These are phyloP conservation scores for Erythrobasidium hasegawianum DNA, from an alignment of 1,284 basidiomycete genomes.

Conservation along the genomic window DNA sequence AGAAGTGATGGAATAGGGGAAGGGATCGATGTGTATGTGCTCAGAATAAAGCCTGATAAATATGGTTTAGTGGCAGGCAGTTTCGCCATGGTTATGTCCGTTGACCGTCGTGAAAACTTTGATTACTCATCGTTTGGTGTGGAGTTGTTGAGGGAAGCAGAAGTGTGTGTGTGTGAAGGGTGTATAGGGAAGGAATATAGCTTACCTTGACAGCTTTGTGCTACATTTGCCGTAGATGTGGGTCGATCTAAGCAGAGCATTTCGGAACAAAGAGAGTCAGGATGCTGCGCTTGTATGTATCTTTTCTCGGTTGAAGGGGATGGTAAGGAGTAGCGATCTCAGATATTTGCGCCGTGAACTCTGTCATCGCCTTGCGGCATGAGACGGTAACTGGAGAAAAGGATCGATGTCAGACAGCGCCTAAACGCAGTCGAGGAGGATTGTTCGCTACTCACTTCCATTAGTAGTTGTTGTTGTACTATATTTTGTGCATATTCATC, in stretches of 20 bases:
- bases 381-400: slow-evolving; percentile 34
- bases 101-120: slow-evolving; percentile 35
- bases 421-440: too few relatives aligned
- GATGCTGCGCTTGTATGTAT: neutral
- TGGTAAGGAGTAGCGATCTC: slow-evolving; percentile 9
- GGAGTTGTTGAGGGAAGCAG: neutral
- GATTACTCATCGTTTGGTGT: slow-evolving; percentile 28
- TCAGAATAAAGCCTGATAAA: slow-evolving; percentile 34
- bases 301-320: neutral
- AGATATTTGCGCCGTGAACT: slow-evolving; percentile 34
- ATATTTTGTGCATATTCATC: slow-evolving; percentile 36
- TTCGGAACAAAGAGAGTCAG: slow-evolving; percentile 7
- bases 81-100: slow-evolving; percentile 34
- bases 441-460: slow-evolving; percentile 31
- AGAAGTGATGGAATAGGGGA: too few relatives aligned
- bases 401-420: neutral
- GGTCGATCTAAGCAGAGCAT: neutral
- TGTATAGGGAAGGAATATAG: neutral
- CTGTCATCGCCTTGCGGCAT: slow-evolving; percentile 31
- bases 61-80: slow-evolving; percentile 36
- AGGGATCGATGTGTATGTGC: too few relatives aligned
- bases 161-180: neutral
- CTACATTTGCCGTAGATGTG: neutral
- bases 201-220: slow-evolving; percentile 5
- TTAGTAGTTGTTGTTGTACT: slow-evolving; percentile 34